Conservation (phyloP, 2,329 filamentous ascomycete genomes). For the Paecilomyces fulvus region DNA sequence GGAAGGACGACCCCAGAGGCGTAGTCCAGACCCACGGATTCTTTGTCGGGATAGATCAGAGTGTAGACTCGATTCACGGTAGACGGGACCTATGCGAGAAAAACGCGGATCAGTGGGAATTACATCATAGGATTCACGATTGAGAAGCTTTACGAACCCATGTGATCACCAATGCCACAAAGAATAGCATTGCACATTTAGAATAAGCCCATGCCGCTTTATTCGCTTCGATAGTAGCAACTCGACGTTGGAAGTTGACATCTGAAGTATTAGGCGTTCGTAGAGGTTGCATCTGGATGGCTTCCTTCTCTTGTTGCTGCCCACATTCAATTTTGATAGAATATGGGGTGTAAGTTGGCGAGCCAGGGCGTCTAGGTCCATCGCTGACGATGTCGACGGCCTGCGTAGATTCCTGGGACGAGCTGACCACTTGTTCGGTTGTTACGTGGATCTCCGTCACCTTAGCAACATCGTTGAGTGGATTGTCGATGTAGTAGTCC, state of each 20-base stretch:
- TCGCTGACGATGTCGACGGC: constrained; percentile 2
- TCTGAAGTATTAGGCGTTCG: constrained; percentile 1
- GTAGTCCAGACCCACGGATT: constrained; percentile 55
- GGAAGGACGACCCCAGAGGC: constrained; percentile 68
- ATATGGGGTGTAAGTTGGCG: constrained; percentile 16
- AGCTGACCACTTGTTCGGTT: constrained; percentile 36
- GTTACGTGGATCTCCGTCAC: constrained; percentile 59
- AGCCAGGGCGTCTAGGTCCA: constrained; percentile 2
- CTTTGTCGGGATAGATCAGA: constrained; percentile 47
- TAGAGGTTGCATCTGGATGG: constrained; percentile 5
- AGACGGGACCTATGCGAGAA: constrained; percentile 50
- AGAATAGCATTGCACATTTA: constrained; percentile 33
- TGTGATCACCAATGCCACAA: constrained; percentile 34
- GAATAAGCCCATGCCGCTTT: constrained; percentile 31
- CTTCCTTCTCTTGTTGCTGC: neutral
- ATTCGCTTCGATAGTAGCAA: constrained; percentile 19
- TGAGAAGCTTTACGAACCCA: constrained; percentile 20
- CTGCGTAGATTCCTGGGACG: constrained; percentile 3
- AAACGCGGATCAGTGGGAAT: neutral
- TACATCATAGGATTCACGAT: neutral
- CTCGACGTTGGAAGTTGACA: constrained; percentile 9
- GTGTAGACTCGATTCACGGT: constrained; percentile 69
- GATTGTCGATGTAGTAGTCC: constrained; percentile 37
- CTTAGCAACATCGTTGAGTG: constrained; percentile 40
- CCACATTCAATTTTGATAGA: constrained; percentile 25